Evolutionary conservation across 1,284 basidiomycete species (phyloP), one percentile per base, ranked within the genome.

Genomic region (Athelia psychrophila): DNA sequence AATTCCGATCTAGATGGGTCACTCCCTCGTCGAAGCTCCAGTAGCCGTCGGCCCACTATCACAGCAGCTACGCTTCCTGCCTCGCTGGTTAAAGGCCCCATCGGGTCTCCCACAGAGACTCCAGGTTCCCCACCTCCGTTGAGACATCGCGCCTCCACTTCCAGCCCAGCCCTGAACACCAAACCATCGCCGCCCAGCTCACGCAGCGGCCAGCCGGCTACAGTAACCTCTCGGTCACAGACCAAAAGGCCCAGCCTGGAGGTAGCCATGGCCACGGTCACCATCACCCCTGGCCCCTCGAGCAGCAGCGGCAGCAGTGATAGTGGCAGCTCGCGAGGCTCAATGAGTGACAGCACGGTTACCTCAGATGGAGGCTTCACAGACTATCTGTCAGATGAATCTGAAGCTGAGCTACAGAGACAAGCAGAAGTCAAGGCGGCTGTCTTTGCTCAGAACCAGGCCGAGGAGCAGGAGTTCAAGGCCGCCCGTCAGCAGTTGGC

Each of bases 301-400:
- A 82, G 82, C 54, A 82, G 82, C 58, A 83, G 81, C 55, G 80
- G 83, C 50, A 78, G 79, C 63, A 81, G 82, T 58, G 82, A 80
- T 55, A 80, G 82, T 49, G 78, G 78, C 63, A 78, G 79, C 59
- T 77, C 77, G 57, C 75, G 79, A 36, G 81, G 81, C 51, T 84
- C 84, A 8, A 50, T 79, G 59, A 79, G 79, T 1, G 86, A 87
- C 62, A 80, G 81, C 54, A 91, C 89, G 9, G 77, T 91, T 48
- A 89, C 85, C 15, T 89, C 87, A 12, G 88, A 91, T 60, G 89
- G 88, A 9, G 87, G 83, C 13, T 91, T 91, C 61, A 91, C 88
- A 9, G 88, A 91, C 64, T 91, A 91, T 65, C 69, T 91, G 25
- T 91, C 89, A 22, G 88, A 91, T 62, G 88, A 91, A 67, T 90